A percentile compares a stretch with the other conserved stretches of the same genome.
Conservation (phyloP, 768 basidiomycete species). For the Clitopilus passeckerianus region DNA sequence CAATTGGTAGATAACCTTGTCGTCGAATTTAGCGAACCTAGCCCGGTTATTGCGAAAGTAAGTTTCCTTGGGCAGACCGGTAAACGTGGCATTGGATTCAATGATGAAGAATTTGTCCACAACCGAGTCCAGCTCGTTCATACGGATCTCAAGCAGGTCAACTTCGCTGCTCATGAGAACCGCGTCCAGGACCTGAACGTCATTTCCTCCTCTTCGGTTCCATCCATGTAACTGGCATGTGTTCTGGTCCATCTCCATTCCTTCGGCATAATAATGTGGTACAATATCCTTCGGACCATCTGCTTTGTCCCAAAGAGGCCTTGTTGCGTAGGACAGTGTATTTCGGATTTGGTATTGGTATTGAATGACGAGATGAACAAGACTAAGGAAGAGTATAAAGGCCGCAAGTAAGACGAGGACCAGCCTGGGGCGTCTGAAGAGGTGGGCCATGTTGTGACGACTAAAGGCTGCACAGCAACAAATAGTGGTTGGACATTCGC, state of each 20-base stretch:
- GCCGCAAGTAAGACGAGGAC: conserved; percentile 27
- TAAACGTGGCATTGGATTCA: conserved; percentile 59
- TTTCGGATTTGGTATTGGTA: conserved; percentile 49
- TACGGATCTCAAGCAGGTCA: conserved; percentile 57
- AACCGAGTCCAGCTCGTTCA: conserved; percentile 53
- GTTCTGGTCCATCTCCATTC: conserved; percentile 35
- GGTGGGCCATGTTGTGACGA: conserved; percentile 11
- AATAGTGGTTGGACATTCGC: conserved; percentile 2
- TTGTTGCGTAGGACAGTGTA: conserved; percentile 48
- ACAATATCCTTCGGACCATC: conserved; percentile 43
- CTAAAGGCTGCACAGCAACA: conserved; percentile 16
- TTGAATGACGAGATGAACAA: conserved; percentile 31
- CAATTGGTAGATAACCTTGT: conserved; percentile 51
- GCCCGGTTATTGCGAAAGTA: conserved; percentile 41
- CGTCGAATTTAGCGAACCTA: conserved; percentile 43
- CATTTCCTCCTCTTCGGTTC: conserved; percentile 24
- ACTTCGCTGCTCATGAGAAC: conserved; percentile 61
- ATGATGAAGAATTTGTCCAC: conserved; percentile 59
- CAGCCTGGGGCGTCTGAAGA: conserved; percentile 22
- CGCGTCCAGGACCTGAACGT: conserved; percentile 48
- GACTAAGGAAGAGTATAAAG: conserved; percentile 19
- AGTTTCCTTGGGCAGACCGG: conserved; percentile 50
- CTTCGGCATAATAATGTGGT: conserved; percentile 54
- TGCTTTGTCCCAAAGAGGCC: conserved; percentile 55
- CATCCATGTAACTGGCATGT: conserved; percentile 54